Conservation (phyloP, 2,329 filamentous ascomycete genomes). For the Colletotrichum noveboracense region DNA sequence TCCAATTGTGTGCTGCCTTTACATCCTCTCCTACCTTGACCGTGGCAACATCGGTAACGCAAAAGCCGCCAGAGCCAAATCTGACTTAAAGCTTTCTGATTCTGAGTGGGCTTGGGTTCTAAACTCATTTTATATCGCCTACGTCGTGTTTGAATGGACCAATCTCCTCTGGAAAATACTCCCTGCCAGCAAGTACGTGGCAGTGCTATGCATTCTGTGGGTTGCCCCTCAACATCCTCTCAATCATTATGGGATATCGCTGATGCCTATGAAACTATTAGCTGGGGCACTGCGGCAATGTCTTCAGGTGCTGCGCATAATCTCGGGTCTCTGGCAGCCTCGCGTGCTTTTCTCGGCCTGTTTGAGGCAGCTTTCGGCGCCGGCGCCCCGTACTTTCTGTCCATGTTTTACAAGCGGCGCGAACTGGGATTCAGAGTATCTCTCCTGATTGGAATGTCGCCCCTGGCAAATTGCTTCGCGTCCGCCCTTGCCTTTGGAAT, state of each 20-base stretch:
- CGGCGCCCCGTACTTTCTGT: constrained; percentile 34
- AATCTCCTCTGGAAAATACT: constrained; percentile 28
- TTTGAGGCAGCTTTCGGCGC: constrained; percentile 33
- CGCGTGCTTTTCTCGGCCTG: constrained; percentile 30
- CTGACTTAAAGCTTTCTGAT: neutral
- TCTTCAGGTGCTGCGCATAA: neutral
- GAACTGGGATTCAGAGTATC: constrained; percentile 34
- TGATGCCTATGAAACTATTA: neutral
- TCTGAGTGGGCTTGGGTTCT: constrained; percentile 28
- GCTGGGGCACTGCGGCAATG: neutral
- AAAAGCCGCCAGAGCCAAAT: neutral
- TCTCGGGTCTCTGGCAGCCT: constrained; percentile 23
- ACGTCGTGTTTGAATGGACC: constrained; percentile 28
- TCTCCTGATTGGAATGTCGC: constrained; percentile 31
- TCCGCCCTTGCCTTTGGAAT: constrained; percentile 38
- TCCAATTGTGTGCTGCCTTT: constrained; percentile 6
- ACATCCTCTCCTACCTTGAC: constrained; percentile 8
- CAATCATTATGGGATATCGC: neutral
- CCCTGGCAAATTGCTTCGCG: constrained; percentile 37
- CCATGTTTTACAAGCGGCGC: constrained; percentile 36
- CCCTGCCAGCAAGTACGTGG: constrained; percentile 26
- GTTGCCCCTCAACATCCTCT: neutral
- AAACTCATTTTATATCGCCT: constrained; percentile 30
- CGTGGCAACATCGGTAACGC: constrained; percentile 6
- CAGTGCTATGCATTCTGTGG: constrained; percentile 27